phyloP scores from a whole-genome alignment of 768 basidiomycete genomes.

The Lactifluus volemus region DNA sequence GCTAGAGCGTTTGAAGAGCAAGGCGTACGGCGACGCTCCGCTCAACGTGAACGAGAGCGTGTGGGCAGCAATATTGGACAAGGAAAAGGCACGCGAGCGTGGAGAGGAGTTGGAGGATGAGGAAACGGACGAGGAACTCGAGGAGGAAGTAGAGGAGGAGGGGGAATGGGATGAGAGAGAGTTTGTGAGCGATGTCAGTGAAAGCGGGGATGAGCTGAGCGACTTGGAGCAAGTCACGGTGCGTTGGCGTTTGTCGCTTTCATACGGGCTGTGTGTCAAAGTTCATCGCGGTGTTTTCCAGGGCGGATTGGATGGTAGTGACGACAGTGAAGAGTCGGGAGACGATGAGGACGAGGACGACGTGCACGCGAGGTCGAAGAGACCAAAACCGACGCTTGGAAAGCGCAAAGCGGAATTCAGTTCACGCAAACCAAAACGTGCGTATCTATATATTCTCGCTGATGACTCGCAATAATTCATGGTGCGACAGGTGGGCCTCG shows the following conservation, averaged over 20 bases:
- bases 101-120: constrained; percentile 32
- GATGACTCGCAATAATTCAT: neutral
- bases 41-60: constrained; percentile 97
- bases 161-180: constrained; percentile 54
- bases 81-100: constrained; percentile 48
- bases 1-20: constrained; percentile 88
- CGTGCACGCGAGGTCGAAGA: neutral
- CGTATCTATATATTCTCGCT: neutral
- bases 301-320: constrained; percentile 1
- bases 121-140: constrained; percentile 33
- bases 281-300: neutral
- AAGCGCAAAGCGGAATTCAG: constrained; percentile 10
- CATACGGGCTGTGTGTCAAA: neutral
- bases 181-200: constrained; percentile 70
- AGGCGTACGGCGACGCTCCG: constrained; percentile 95
- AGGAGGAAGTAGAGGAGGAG: constrained; percentile 43
- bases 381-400: constrained; percentile 5
- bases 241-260: constrained; percentile 23
- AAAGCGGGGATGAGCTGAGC: constrained; percentile 52
- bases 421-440: constrained; percentile 15
- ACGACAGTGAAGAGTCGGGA: constrained; percentile 4
- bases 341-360: neutral
- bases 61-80: constrained; percentile 87
- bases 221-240: constrained; percentile 66
- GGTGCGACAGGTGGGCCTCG: constrained; percentile 10